Evolutionary conservation across 345 rosid genomes (phyloP).

Genomic region (Draba incana): DNA sequence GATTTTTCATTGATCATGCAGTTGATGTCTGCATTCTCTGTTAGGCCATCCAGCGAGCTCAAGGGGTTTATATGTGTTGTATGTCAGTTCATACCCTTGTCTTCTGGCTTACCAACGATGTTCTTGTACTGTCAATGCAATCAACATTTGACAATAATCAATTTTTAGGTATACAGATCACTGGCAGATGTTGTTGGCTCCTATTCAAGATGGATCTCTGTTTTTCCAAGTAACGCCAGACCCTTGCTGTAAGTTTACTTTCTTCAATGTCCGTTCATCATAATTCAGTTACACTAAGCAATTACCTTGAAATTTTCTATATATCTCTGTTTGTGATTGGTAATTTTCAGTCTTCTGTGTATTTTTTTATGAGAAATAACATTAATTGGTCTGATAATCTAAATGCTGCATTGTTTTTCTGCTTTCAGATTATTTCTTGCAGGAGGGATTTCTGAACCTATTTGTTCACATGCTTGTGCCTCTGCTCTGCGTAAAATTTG

Average conservation of each 20-base stretch:
- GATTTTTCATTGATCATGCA: slow-evolving; percentile 84
- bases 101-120: slow-evolving; percentile 14
- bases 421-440: slow-evolving; percentile 93
- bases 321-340: neutral
- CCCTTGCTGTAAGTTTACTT: slow-evolving; percentile 72
- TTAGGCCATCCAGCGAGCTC: slow-evolving; percentile 57
- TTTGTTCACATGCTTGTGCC: slow-evolving; percentile 81
- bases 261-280: slow-evolving; percentile 4
- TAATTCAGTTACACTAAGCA: neutral
- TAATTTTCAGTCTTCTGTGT: slow-evolving; percentile 10
- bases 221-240: slow-evolving; percentile 62
- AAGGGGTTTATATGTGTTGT: slow-evolving; percentile 85
- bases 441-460: slow-evolving; percentile 80
- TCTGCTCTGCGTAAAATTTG: slow-evolving; percentile 86
- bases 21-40: slow-evolving; percentile 68
- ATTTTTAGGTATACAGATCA: slow-evolving; percentile 85
- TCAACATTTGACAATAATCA: slow-evolving; percentile 34
- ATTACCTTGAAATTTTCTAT: neutral
- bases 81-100: slow-evolving; percentile 48
- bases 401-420: slow-evolving; percentile 43
- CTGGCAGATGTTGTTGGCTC: slow-evolving; percentile 94
- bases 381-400: slow-evolving; percentile 11
- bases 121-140: slow-evolving; percentile 27
- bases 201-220: slow-evolving; percentile 86
- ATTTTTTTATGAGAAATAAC: slow-evolving; percentile 3